Base-by-base conservation (phyloP, 352 stramenopile species). In the Globisporangium okanoganense region DNA sequence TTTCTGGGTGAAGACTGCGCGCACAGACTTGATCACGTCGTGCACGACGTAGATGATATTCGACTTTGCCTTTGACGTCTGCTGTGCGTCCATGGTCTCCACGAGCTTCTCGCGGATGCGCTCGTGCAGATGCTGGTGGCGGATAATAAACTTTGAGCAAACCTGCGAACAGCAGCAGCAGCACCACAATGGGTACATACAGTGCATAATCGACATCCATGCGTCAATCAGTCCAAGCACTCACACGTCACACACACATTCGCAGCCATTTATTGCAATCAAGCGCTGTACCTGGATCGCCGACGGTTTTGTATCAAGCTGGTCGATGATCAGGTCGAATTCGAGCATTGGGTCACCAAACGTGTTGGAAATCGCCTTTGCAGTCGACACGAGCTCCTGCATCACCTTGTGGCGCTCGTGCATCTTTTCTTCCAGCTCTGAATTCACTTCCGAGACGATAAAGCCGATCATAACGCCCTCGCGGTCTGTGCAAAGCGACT, bases 391-490 rank as follows among this genome's bases (percentile, higher is more conserved):
- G 31, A 92, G 66, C 65, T 95, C 82, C 58, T 92, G 73, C 78
- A 93, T 92, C n/a, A 76, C 78, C 56, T 89, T 87, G 57, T 93
- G 76, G 0, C 79, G 72, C 67, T 88, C 73, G 13, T 89, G 65
- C 27, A 91, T 66, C 62, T 90, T 90, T 54, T 91, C 83, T 55
- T 92, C 79, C 55, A 92, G 79, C 69, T 92, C 85, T 18, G 87
- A 73, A 58, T 95, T 95, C 56, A 93, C 83, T 62, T 95, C 85
- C n/a, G 79, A 85, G 18, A 90, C 85, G 55, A 95, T 90, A 70
- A 95, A 92, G 5, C 85, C 85, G 67, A 95, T 95, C 38, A 92
- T 73, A 2, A 95, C 83, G 12, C 85, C 85, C 27, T 95, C 83
- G 33, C 81, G 77, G 65, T 95, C 84, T 8, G 79, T 92, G 58